Evolutionary conservation across 352 stramenopile genomes (phyloP), one percentile per base, ranked within the genome.

Genomic region (Elongisporangium anandrum): DNA sequence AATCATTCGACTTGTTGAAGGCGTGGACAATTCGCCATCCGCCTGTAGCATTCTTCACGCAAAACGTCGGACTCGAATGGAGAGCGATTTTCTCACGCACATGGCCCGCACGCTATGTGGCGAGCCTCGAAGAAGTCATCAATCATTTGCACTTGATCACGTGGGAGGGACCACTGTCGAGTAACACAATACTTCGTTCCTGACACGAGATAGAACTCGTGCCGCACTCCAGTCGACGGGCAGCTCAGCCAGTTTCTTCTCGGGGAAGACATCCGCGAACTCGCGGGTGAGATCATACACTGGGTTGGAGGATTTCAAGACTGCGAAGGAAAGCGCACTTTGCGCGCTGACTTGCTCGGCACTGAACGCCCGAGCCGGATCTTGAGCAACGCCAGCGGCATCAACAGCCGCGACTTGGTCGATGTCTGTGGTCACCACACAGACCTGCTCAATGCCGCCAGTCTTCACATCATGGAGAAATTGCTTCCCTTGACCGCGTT

Each of bases 1-100:
- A 58, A 8, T 54, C 51, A 47, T 80, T 80, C 4, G 75, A 54
- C 47, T 70, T 77, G 54, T 75, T 75, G 49, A 63, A 73, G 2
- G 60, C 63, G 47, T 77, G 69, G 15, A 80, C 60, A 34, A 77
- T 72, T 1, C 57, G 47, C 59, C 68, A 77, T 0, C 24, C 34
- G 0, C 59, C 57, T 0, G 24, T 73, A 0, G 67, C 47, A 45
- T 72, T 73, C 50, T 68, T 63, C 0, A 77, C 52, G 21, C 69
- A 77, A 47, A 77, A 72, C 0, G 59, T 77, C 0, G 52, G 59
- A 21, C 29, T 70, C 1, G 55, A 65, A 39, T 72, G 63, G 0
- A 58, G 64, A 0, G 65, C 73, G n/a, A 49, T 67, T 1, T 29
- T 63, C n/a, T 68, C 66, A 0, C 53, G 65, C 4, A 73, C 63